These are phyloP conservation scores for Xylona heveae DNA, from an alignment of 495 filamentous ascomycete species.

Conservation along the genomic window DNA sequence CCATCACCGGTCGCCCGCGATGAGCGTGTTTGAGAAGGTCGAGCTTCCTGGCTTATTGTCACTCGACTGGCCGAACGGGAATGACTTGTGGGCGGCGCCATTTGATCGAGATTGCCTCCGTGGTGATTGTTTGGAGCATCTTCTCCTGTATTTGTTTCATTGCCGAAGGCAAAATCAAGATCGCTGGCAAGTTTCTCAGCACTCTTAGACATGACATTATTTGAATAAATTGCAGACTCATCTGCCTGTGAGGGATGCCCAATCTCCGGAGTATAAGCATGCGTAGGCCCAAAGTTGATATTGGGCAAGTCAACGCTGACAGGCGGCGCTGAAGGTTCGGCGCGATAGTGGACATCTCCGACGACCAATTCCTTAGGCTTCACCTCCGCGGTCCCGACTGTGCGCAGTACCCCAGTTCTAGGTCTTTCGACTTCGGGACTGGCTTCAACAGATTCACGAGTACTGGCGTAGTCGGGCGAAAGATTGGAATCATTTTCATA, in stretches of 20 bases:
- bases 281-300: constrained; percentile 76
- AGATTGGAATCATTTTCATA: constrained; percentile 26
- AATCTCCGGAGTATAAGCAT: constrained; percentile 35
- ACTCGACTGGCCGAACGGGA: too few relatives aligned
- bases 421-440: constrained; percentile 41
- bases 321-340: constrained; percentile 13
- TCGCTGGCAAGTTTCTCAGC: too few relatives aligned
- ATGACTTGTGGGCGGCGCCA: too few relatives aligned
- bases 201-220: too few relatives aligned
- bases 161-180: too few relatives aligned
- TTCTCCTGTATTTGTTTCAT: too few relatives aligned
- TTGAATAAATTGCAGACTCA: too few relatives aligned
- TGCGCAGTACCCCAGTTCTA: constrained; percentile 64
- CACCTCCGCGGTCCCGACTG: constrained; percentile 40
- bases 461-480: constrained; percentile 50
- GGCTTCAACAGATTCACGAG: constrained; percentile 39
- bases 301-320: constrained; percentile 37
- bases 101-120: too few relatives aligned
- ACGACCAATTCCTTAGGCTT: constrained; percentile 27
- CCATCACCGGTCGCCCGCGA: constrained; percentile 20
- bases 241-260: too few relatives aligned
- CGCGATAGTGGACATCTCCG: constrained; percentile 34
- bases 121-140: too few relatives aligned
- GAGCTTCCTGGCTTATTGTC: too few relatives aligned
- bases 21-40: too few relatives aligned